Base-by-base conservation (phyloP, 1,284 basidiomycete species). In the Rhodotorula mucilaginosa region DNA sequence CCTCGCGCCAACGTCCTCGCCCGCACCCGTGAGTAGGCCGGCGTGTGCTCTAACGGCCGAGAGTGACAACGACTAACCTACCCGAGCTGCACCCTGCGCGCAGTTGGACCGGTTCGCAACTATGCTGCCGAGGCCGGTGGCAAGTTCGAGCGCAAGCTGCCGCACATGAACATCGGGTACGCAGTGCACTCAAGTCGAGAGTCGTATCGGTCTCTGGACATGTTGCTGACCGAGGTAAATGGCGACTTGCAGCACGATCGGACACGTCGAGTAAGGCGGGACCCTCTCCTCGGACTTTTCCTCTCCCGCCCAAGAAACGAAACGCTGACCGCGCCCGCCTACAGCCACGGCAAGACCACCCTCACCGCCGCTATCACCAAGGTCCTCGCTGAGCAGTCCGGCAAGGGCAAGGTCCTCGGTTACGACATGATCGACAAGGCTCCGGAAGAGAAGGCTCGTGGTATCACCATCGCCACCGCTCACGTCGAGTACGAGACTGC, bases 361-460 rank as follows among this genome's bases (percentile, higher is more conserved):
- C 85, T 99, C 77, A 99, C 97, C 16, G 97, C 97, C 64, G 95
- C 97, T 73, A 99, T 99, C 82, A 99, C 97, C 80, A 99, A 94
- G 83, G 91, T 95, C 73, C 88, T 99, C 68, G 84, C 96, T 54
- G 87, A 89, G 76, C 81, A 82, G 72, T 89, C 90, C 77, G 91
- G 90, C 67, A 82, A 82, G 67, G 95, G 93, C 76, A 93, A 90
- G 82, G 99, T 99, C 83, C 91, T 97, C 77, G 96, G 96, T 86
- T 99, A 99, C 84, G 88, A 87, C 67, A 89, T 94, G 83, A 99
- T 99, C 80, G 97, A 99, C 90, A 97, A 94, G 86, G 97, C 97
- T n/a, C 97, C 97, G 16, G 97, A 99, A 83, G 97, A 99, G 85
- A 97, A 95, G 84, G 96, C 96, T 70, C 92, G 97, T 83, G 97